Percentiles rank a stretch among this genome's conserved stretches.
phyloP scores from a whole-genome alignment of 257 asterid species.

The Solanum phureja region DNA sequence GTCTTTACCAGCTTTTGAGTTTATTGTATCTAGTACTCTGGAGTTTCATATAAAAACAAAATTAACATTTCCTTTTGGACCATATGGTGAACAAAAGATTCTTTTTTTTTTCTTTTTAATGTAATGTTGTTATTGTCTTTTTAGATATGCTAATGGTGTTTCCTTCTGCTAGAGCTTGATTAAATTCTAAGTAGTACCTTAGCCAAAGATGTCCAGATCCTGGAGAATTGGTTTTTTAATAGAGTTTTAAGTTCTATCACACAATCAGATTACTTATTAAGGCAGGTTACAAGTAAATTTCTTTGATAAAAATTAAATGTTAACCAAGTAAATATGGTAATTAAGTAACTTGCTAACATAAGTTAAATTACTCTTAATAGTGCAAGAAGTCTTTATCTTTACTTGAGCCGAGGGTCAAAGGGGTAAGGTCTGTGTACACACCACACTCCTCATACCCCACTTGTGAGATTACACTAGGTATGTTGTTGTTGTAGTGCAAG shows the following conservation, averaged over 20 bases:
- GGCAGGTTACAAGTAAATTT: neutral
- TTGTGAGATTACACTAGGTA: neutral
- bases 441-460: neutral
- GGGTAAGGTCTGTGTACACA: neutral
- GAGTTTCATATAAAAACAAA: neutral
- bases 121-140: neutral
- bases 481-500: neutral
- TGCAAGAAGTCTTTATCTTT: neutral
- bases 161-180: neutral
- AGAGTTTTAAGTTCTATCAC: neutral
- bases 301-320: neutral
- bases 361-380: neutral
- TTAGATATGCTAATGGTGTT: neutral
- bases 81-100: neutral
- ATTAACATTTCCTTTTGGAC: neutral
- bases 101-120: neutral
- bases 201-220: neutral
- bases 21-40: neutral
- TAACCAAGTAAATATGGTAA: neutral
- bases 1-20: neutral
- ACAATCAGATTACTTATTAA: neutral
- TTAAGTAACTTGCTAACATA: neutral
- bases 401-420: neutral
- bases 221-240: neutral
- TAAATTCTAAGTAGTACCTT: neutral